A percentile compares a stretch with the other conserved stretches of the same genome.
Evolutionary conservation across 2,329 filamentous ascomycete species (phyloP).

Genomic region (Pyrenochaeta sp.): DNA sequence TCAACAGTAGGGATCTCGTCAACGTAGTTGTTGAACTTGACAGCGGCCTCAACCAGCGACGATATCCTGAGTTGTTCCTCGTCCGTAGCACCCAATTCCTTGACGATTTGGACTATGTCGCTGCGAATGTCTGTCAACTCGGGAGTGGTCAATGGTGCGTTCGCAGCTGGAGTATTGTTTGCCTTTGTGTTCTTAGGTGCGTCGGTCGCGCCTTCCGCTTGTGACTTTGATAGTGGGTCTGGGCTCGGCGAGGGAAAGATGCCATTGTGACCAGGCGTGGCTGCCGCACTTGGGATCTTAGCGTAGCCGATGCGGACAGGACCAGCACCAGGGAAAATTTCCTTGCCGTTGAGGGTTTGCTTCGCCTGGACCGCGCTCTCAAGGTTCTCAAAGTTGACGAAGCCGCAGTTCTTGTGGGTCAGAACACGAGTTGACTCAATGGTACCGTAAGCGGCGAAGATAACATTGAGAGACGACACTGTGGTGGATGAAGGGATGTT

Average conservation of each 20-base stretch:
- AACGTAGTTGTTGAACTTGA: conserved; percentile 75
- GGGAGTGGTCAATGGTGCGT: conserved; percentile 71
- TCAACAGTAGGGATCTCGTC: conserved; percentile 89
- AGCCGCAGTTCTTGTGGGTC: conserved; percentile 98
- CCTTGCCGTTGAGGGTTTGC: conserved; percentile 88
- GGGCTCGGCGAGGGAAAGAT: conserved; percentile 91
- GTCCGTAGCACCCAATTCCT: conserved; percentile 84
- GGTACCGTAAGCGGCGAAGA: conserved; percentile 91
- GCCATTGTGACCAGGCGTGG: conserved; percentile 88
- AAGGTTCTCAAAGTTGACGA: conserved; percentile 93
- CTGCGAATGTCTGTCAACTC: conserved; percentile 78
- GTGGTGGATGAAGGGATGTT: conserved; percentile 98
- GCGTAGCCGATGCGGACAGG: conserved; percentile 97
- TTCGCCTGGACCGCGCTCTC: conserved; percentile 93
- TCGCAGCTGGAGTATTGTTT: conserved; percentile 52
- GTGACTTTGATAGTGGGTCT: conserved; percentile 73
- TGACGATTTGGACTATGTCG: conserved; percentile 86
- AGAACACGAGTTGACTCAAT: conserved; percentile 92
- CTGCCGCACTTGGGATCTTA: conserved; percentile 88
- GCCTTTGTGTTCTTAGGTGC: conserved; percentile 44
- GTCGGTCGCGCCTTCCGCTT: conserved; percentile 52
- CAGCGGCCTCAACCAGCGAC: conserved; percentile 76
- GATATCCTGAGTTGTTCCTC: conserved; percentile 79
- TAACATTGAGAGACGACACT: conserved; percentile 90
- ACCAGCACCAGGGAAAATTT: conserved; percentile 96